phyloP scores from a whole-genome alignment of 2,329 filamentous ascomycete species.

The Hypoxylon sp. region DNA sequence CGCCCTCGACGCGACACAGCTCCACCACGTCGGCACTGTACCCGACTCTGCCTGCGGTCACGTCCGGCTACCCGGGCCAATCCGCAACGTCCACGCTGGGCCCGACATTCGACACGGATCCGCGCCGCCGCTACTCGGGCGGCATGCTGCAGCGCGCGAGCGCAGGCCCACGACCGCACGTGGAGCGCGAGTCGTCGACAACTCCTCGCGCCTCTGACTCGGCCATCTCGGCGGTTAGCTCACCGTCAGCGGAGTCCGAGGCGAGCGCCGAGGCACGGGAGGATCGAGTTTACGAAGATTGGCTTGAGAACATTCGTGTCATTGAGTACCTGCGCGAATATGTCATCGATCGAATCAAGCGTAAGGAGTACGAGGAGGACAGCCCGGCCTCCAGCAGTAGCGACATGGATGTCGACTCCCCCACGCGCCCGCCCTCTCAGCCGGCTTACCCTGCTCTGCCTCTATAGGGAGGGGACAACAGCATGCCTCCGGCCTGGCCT shows the following conservation, averaged over 20 bases:
- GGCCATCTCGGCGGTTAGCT: slow-evolving; percentile 63
- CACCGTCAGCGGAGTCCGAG: slow-evolving; percentile 70
- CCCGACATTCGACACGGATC: slow-evolving; percentile 73
- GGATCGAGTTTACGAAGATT: slow-evolving; percentile 73
- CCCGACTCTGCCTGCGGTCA: slow-evolving; percentile 79
- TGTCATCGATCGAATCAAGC: slow-evolving; percentile 70
- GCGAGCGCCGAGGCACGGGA: slow-evolving; percentile 66
- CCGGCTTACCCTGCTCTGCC: slow-evolving; percentile 57
- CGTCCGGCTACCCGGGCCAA: slow-evolving; percentile 77
- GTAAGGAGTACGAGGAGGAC: slow-evolving; percentile 65
- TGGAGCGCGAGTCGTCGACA: slow-evolving; percentile 56
- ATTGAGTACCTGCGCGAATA: slow-evolving; percentile 74
- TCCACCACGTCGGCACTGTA: slow-evolving; percentile 77
- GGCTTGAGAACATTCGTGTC: slow-evolving; percentile 76
- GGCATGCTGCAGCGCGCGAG: slow-evolving; percentile 75
- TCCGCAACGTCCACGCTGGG: slow-evolving; percentile 80
- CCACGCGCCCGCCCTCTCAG: slow-evolving; percentile 51
- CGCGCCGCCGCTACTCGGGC: slow-evolving; percentile 75
- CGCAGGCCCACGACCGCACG: slow-evolving; percentile 59
- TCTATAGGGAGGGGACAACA: slow-evolving; percentile 10
- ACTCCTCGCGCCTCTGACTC: slow-evolving; percentile 63
- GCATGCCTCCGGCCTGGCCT: background rate
- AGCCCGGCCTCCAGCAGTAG: slow-evolving; percentile 50
- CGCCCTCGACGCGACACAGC: slow-evolving; percentile 74
- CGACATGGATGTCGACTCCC: slow-evolving; percentile 55